Percentiles rank a stretch among this genome's conserved stretches.
Conservation (phyloP, 2,329 filamentous ascomycete genomes). For the Penicillium sp. region DNA sequence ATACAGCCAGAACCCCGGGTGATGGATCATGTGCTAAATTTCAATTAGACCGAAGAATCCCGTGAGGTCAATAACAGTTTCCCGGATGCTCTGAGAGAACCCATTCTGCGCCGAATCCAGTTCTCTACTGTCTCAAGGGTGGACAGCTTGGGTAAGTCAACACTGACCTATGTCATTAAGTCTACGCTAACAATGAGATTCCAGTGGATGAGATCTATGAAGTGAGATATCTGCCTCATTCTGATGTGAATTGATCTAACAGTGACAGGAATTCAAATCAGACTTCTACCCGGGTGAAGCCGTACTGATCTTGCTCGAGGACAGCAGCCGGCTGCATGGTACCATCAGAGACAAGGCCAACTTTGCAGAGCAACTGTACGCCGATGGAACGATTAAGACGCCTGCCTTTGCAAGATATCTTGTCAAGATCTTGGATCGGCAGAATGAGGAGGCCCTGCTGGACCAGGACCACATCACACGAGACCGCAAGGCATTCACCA, state of each 20-base stretch:
- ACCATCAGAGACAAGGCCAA: constrained; percentile 83
- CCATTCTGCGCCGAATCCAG: constrained; percentile 86
- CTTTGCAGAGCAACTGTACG: constrained; percentile 60
- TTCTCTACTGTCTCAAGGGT: constrained; percentile 87
- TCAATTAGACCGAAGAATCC: constrained; percentile 69
- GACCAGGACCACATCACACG: constrained; percentile 81
- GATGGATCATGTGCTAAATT: constrained; percentile 5
- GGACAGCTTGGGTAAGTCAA: constrained; percentile 65
- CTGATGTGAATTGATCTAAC: constrained; percentile 15
- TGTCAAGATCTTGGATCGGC: constrained; percentile 70
- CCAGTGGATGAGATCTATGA: constrained; percentile 54
- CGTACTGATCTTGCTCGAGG: constrained; percentile 71
- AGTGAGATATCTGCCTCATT: constrained; percentile 34
- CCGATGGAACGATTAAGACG: constrained; percentile 69
- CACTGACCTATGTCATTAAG: neutral
- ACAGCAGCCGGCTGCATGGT: constrained; percentile 70
- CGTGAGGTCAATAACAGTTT: constrained; percentile 90
- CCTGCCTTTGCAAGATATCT: constrained; percentile 76
- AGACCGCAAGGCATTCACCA: constrained; percentile 90
- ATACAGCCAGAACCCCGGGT: constrained; percentile 33
- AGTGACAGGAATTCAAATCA: constrained; percentile 68
- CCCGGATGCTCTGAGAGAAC: constrained; percentile 86
- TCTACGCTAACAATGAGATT: constrained; percentile 20
- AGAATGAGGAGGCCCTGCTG: constrained; percentile 73
- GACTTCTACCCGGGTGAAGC: constrained; percentile 90